A percentile compares a stretch with the other conserved stretches of the same genome.
phyloP scores from a whole-genome alignment of 352 stramenopile species.

The Pythium folliculosum region DNA sequence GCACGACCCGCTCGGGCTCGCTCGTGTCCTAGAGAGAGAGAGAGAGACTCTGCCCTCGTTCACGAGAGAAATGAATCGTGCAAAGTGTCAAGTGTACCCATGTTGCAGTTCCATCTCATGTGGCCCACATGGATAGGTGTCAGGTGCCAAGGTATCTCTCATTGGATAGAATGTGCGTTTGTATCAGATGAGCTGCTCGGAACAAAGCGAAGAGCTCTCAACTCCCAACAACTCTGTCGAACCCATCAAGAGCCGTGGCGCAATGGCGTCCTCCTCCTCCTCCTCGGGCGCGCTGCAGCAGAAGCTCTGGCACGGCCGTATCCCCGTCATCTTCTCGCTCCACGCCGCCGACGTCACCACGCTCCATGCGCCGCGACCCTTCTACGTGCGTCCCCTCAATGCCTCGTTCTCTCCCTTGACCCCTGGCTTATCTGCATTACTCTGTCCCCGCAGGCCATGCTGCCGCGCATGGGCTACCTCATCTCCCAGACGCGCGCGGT shows the following conservation, averaged over 20 bases:
- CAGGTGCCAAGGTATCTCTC: too few species aligned
- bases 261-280: background rate
- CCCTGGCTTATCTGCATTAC: background rate
- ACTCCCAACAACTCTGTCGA: background rate
- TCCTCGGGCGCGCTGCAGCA: slow-evolving; percentile 24
- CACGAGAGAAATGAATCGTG: too few species aligned
- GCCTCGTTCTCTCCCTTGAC: too few species aligned
- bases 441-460: slow-evolving; percentile 52
- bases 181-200: too few species aligned
- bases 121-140: background rate
- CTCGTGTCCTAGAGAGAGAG: slow-evolving; percentile 7
- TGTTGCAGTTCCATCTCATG: background rate
- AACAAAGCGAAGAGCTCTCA: background rate
- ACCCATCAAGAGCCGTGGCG: background rate
- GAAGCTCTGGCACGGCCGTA: slow-evolving; percentile 59
- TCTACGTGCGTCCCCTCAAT: slow-evolving; percentile 52
- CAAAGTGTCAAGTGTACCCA: background rate
- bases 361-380: slow-evolving; percentile 72
- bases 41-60: background rate
- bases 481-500: slow-evolving; percentile 70
- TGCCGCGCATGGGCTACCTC: slow-evolving; percentile 82
- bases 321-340: slow-evolving; percentile 80
- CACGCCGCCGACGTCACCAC: slow-evolving; percentile 78
- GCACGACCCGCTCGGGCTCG: slow-evolving; percentile 22
- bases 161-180: background rate